Evolutionary conservation across 805 yeast genomes (phyloP).

Genomic region (Candida nemodendra): DNA sequence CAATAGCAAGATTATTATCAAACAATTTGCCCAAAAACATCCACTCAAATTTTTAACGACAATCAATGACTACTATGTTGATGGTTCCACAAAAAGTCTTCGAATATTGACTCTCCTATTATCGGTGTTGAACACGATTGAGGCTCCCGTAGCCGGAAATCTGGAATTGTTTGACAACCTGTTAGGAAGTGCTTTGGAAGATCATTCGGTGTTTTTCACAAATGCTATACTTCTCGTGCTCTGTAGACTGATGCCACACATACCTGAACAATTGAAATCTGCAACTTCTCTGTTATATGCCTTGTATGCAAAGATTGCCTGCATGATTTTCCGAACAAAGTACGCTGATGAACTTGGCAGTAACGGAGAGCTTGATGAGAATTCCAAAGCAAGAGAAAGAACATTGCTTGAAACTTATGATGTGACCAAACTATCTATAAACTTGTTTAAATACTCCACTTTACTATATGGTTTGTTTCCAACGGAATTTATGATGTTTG

Average conservation of each 20-base stretch:
- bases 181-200: slow-evolving; percentile 41
- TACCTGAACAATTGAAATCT: slow-evolving; percentile 33
- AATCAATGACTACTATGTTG: slow-evolving; percentile 35
- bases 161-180: slow-evolving; percentile 38
- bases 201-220: slow-evolving; percentile 35
- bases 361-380: too few species aligned
- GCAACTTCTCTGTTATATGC: slow-evolving; percentile 43
- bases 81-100: slow-evolving; percentile 33
- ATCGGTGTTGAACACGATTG: slow-evolving; percentile 12
- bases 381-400: too few species aligned
- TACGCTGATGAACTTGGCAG: background rate
- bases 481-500: slow-evolving; percentile 42
- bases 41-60: slow-evolving; percentile 37
- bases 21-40: slow-evolving; percentile 41
- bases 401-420: too few species aligned
- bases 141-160: slow-evolving; percentile 11
- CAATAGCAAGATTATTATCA: slow-evolving; percentile 42
- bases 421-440: too few species aligned
- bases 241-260: slow-evolving; percentile 36
- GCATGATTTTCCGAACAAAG: slow-evolving; percentile 30
- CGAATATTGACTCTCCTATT: slow-evolving; percentile 39
- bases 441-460: slow-evolving; percentile 39
- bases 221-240: slow-evolving; percentile 14
- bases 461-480: slow-evolving; percentile 61
- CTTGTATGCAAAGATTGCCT: slow-evolving; percentile 42